These are phyloP conservation scores for Avena insularis DNA, from an alignment of 176 grass and related monocot species.

Conservation along the genomic window DNA sequence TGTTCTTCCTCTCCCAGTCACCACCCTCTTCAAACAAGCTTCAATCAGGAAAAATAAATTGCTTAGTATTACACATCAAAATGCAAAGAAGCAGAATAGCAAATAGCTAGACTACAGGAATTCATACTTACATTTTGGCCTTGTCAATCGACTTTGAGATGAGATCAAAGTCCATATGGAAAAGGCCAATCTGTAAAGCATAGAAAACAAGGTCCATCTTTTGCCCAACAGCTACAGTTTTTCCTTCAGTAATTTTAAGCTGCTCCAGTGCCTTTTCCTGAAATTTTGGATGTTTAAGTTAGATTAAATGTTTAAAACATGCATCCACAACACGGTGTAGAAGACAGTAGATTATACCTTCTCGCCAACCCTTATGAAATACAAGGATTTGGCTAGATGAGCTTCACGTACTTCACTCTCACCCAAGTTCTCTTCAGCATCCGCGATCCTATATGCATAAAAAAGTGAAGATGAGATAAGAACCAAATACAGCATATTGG, in stretches of 20 bases:
- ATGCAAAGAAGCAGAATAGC: conserved; percentile 32
- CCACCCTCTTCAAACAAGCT: conserved; percentile 98
- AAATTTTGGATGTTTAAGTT: conserved; percentile 34
- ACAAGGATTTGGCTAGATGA: conserved; percentile 92
- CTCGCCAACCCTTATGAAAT: conserved; percentile 84
- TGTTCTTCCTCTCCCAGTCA: conserved; percentile 99
- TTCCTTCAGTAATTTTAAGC: conserved; percentile 94
- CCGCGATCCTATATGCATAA: conserved; percentile 71
- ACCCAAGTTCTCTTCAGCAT: conserved; percentile 98
- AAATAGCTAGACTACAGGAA: conserved; percentile 5
- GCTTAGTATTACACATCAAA: conserved; percentile 3
- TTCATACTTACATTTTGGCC: conserved; percentile 77
- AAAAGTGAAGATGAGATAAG: conserved; percentile 19
- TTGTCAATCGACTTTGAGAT: conserved; percentile 97
- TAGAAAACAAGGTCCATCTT: conserved; percentile 99
- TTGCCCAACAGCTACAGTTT: conserved; percentile 96
- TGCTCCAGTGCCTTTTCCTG: conserved; percentile 96
- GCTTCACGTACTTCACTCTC: conserved; percentile 99
- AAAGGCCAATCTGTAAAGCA: conserved; percentile 85
- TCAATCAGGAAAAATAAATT: conserved; percentile 34
- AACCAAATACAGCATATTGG: conserved; percentile 5
- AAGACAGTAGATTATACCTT: conserved; percentile 60
- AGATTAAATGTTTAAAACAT: conserved; percentile 23
- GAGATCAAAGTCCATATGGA: conserved; percentile 98
- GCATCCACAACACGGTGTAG: not conserved